Base-by-base conservation (phyloP, 108 stramenopile species). In the Skeletonema menzelii region DNA sequence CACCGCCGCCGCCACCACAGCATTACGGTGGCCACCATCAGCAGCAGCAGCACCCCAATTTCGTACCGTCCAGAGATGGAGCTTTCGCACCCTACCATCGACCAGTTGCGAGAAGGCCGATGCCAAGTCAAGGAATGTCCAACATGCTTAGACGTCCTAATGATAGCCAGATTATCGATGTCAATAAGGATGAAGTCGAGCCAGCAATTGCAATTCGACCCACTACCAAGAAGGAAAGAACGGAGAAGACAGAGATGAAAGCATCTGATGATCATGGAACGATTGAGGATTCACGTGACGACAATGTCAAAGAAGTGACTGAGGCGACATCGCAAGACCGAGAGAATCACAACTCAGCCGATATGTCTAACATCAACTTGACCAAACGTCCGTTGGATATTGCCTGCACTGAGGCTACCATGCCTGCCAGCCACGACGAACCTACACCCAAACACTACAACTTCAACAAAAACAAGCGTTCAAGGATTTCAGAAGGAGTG, bases 381-480 rank as follows among this genome's bases (percentile, higher is more conserved):
- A 35, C 34, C 35, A 14, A 57, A 59, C 20, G 69, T 2, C 20
- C 20, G 12, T 31, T 59, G 42, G 61, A 32, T 62, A 15, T 31
- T 20, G 35, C 35, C 32, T 30, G 11, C 24, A 31, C n/a, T 2
- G 53, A 53, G 49, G 49, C 49, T 53, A 53, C 49, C 49, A 53
- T 53, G 20, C 22, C 49, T 10, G 55, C 67, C 30, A 28, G 14
- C 32, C 59, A 61, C 20, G 70, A 72, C 17, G 70, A 72, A 20
- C 30, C 28, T 24, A 72, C 70, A 27, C 70, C 70, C 53, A 72
- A 55, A 22, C 49, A 53, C n/a, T 53, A 24, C 22, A 53, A 53
- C 49, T 22, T 7, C 49, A 53, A 53, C 49, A 53, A 53, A 53
- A 53, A 53, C 49, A 53, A 53, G 49, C 49, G 49, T 10, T 10